Conservation (phyloP, 148 eudicot species). For the Camellia sinensis region DNA sequence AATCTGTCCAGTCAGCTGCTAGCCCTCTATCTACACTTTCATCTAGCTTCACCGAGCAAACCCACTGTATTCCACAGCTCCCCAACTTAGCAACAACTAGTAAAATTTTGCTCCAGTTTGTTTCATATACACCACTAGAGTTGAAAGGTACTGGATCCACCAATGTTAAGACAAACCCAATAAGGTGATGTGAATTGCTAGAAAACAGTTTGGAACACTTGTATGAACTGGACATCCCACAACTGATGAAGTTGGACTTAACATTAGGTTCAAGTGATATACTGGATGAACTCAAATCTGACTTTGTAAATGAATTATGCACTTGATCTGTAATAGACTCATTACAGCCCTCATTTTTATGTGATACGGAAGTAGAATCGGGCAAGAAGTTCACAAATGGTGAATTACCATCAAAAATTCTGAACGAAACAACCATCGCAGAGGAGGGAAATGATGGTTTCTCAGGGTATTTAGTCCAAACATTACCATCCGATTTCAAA, state of each 20-base stretch:
- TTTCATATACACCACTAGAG: conserved; percentile 22
- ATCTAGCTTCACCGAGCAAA: conserved; percentile 61
- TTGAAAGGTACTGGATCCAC: conserved; percentile 24
- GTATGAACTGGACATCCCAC: conserved; percentile 30
- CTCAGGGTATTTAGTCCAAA: conserved; percentile 60
- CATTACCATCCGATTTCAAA: conserved; percentile 39
- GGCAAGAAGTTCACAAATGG: conserved; percentile 37
- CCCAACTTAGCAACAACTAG: conserved; percentile 56
- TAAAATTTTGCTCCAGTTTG: conserved; percentile 28
- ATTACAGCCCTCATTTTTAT: conserved; percentile 24
- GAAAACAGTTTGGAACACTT: conserved; percentile 70
- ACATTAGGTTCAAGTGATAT: conserved; percentile 20
- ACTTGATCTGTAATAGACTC: conserved; percentile 22
- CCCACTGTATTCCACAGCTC: conserved; percentile 70
- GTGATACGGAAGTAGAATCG: conserved; percentile 23
- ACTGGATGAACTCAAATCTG: conserved; percentile 18
- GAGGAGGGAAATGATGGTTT: conserved; percentile 48
- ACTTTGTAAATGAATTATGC: conserved; percentile 20
- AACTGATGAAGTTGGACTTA: conserved; percentile 12
- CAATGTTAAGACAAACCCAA: conserved; percentile 65
- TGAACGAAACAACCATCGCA: conserved; percentile 60
- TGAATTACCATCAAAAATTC: conserved; percentile 48
- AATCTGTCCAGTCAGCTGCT: conserved; percentile 73
- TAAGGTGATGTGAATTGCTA: conserved; percentile 50
- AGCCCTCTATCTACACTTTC: conserved; percentile 32